Base-by-base conservation (phyloP, 352 stramenopile genomes). In the Pythium periplocum region DNA sequence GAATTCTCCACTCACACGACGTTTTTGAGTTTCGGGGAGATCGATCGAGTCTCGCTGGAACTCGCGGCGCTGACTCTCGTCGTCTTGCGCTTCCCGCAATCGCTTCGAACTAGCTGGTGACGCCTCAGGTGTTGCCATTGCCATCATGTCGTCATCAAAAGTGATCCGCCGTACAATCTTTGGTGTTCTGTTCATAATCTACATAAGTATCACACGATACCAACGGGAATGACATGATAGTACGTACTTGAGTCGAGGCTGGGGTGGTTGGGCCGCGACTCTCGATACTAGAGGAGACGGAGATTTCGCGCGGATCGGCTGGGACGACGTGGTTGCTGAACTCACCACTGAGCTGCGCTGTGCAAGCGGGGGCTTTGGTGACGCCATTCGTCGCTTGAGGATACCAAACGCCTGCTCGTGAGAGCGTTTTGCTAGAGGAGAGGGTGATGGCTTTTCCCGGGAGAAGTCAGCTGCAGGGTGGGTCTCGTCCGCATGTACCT, bases 61-160 rank as follows among this genome's bases (percentile, higher is more conserved):
- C 17, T 26, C 17, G 17, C 17, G 17, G 17, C 38, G 38, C 38
- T 42, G 38, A 8, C 38, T 42, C 38, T 42, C 38, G 7, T 42
- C 38, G 7, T 42, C 38, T 42, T 42, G 7, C 38, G 7, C 38
- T 12, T 42, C 38, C 38, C 38, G 38, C 38, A 8, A 42, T 42
- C 38, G 12, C 12, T 42, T 12, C 7, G 7, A 12, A 12, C 38
- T 42, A 8, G 38, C 38, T 42, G 38, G 38, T 12, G 17, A 26
- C 17, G 17, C 17, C 17, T 26, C 17, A 26, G 62, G 67, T 8
- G 59, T 63, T 1, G 63, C 57, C 2, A 72, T 41, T 2, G 63
- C 67, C 67, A 75, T 75, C 67, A 72, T 72, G 51, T 71, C 67
- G 51, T 76, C 68, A 33, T 76, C 64, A 36, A 76, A 76, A 26